A percentile compares a stretch with the other conserved stretches of the same genome.
phyloP scores from a whole-genome alignment of 257 asterid genomes.

The Solanum infundibuliforme region DNA sequence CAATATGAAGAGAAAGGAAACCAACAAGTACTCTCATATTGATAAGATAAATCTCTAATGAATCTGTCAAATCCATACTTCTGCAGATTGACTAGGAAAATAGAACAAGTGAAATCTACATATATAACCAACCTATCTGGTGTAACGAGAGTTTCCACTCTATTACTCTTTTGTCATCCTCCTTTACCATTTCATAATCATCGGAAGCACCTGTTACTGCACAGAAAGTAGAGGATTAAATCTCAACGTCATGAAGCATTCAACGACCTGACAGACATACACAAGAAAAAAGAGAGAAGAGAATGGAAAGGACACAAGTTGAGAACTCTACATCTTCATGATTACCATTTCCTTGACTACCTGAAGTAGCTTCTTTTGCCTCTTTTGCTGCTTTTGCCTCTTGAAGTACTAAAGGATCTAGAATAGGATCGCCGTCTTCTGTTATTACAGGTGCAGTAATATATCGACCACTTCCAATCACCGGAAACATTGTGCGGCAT shows the following conservation, averaged over 20 bases:
- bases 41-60: background rate
- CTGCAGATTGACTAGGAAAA: background rate
- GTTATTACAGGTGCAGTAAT: slow-evolving; percentile 89
- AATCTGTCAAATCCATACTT: background rate
- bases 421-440: slow-evolving; percentile 79
- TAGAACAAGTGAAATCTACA: background rate
- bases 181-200: slow-evolving; percentile 16
- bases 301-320: background rate
- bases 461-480: slow-evolving; percentile 80
- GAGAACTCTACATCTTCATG: background rate
- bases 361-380: slow-evolving; percentile 8
- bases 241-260: background rate
- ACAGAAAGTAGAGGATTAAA: background rate
- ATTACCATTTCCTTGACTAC: slow-evolving; percentile 19
- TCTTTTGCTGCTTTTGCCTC: slow-evolving; percentile 33
- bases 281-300: background rate
- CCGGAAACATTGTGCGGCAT: slow-evolving; percentile 77
- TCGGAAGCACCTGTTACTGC: slow-evolving; percentile 12
- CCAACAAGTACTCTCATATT: background rate
- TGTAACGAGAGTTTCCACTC: slow-evolving; percentile 25
- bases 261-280: background rate
- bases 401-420: slow-evolving; percentile 84
- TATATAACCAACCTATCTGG: slow-evolving; percentile 2
- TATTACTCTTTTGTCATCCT: slow-evolving; percentile 63
- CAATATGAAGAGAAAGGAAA: background rate